Evolutionary conservation across 805 yeast species (phyloP), one percentile per base, ranked within the genome.

Genomic region (Kluyveromyces lactis): DNA sequence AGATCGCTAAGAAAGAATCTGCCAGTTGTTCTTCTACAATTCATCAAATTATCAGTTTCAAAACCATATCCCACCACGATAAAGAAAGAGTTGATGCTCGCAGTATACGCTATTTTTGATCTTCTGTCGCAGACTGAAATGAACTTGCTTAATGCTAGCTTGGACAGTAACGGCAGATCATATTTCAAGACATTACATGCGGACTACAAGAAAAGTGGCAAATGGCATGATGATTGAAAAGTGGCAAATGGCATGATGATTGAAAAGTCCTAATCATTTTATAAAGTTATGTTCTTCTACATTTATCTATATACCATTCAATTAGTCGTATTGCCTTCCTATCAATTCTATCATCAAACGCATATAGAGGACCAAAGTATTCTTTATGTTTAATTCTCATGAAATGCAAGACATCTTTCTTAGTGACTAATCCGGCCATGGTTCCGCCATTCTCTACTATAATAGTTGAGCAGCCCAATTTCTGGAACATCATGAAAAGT

Each of bases 321-420:
- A 21, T 16, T 12, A 27, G 17, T n/a, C 17, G 30, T 18, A 33
- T 18, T 15, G 30, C 38, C 36, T 33, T 50, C 26, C 50, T 46
- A 30, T 57, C 54, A 28, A 56, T 43, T 6, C 36, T 33, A 26
- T 48, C 50, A 40, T 55, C 51, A 16, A 46, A 49, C 17, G 40
- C 41, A 37, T 56, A 53, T 12, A 44, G 38, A 3, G 61, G 56
- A 2, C 63, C 64, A 42, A 49, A 43, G 3, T 45, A 33, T 19
- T 58, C 60, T 27, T 51, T 48, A 33, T 55, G 50, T 11, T 60
- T 47, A 4, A 42, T 44, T 42, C 66, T 55, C 47, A 79, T 82
- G 50, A 73, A 86, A 44, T 79, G 68, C 38, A 89, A 60, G 13
- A 90, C 67, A 53, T 89, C 97, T 52, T 92, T 92, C 42, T 89